Base-by-base conservation (phyloP, 495 filamentous ascomycete genomes). In the Tuber calosporum region DNA sequence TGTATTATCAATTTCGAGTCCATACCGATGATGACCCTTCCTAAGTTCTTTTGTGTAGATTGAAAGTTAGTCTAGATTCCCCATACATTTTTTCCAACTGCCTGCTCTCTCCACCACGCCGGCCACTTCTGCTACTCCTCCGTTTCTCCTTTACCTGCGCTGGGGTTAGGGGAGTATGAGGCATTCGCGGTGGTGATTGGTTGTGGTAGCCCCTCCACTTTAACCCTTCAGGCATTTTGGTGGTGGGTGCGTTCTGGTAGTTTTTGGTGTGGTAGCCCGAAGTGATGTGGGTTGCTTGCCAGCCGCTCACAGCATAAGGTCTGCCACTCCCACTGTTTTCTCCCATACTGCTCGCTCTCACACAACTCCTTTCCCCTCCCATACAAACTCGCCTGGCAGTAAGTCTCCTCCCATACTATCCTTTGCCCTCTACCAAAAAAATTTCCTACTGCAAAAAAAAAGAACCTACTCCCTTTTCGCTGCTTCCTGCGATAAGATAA, bases 221-320 rank as follows among this genome's bases (percentile, higher is more conserved):
- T 78, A 78, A 77, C 76, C 76, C 40, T 75, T 75, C 72, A 73
- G 72, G 72, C 72, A 73, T 73, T 73, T 73, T 45, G 73, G 68
- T 53, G 74, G 69, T 77, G 73, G 74, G 74, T 74, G 53, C 66
- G 68, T 71, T 69, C 74, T 76, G 69, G 74, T 70, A 73, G 37
- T 66, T 75, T 75, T 78, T 78, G 76, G 75, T 79, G 76, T 79
- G 76, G 75, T 69, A 69, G 72, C 72, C 72, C 71, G 75, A 70
- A 68, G 71, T 79, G 75, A 78, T 78, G 70, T 78, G 76, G 70
- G 76, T 70, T 62, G 74, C 74, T 73, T 70, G 74, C 74, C 72
- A 77, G 75, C 76, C 76, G 73, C 77, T 73, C 78, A 79, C 77
- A 79, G 78, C 78, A 79, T 79, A 79, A 79, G 76, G 77, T 79